phyloP scores from a whole-genome alignment of 1,139 yeast genomes.

The Saccharomyces hybrid region DNA sequence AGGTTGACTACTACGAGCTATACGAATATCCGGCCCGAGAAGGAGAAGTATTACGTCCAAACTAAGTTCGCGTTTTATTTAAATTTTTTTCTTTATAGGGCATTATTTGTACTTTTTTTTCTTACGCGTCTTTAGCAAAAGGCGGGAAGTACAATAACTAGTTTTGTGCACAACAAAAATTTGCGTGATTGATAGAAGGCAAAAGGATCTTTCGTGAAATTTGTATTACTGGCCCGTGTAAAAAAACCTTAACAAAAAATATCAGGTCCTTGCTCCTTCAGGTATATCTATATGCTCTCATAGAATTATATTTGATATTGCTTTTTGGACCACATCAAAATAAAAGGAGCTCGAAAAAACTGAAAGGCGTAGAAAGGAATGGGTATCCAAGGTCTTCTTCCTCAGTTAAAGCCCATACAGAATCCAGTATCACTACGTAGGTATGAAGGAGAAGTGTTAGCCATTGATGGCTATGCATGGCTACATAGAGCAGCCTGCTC shows the following conservation, averaged over 20 bases:
- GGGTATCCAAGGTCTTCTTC: constrained; percentile 79
- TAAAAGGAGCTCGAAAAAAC: neutral
- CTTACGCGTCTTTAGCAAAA: neutral
- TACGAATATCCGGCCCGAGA: constrained; percentile 40
- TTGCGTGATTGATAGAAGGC: neutral
- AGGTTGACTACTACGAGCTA: constrained; percentile 56
- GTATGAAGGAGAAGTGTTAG: constrained; percentile 70
- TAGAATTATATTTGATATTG: neutral
- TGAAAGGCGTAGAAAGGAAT: constrained; percentile 30
- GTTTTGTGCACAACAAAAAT: neutral
- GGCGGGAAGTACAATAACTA: neutral
- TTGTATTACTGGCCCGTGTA: neutral
- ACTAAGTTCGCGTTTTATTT: neutral
- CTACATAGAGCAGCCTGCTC: constrained; percentile 76
- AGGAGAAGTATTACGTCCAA: neutral
- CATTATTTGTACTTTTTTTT: neutral
- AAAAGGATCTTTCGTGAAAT: neutral
- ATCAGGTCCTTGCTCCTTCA: neutral
- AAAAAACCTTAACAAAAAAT: neutral
- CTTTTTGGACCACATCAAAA: neutral
- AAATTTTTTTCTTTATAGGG: neutral
- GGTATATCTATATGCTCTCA: neutral
- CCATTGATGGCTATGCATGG: constrained; percentile 96
- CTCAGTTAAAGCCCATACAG: constrained; percentile 66
- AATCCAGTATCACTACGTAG: constrained; percentile 47